Evolutionary conservation across 257 asterid genomes (phyloP), one percentile per base, ranked within the genome.

Genomic region (Thymus quinquecostatus): DNA sequence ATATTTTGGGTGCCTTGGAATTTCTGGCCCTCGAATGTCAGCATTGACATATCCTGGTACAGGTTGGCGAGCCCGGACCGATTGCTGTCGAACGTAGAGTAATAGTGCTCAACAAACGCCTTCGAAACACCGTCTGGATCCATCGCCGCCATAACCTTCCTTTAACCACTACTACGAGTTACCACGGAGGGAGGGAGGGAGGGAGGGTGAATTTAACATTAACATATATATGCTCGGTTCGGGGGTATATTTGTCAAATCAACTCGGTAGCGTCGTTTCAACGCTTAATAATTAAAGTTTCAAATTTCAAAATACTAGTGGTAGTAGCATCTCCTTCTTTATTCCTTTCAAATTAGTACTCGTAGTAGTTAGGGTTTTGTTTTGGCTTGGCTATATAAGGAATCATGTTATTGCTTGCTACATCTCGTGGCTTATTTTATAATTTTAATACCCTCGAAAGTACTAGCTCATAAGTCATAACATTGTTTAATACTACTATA

Each of bases 41-140:
- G 81, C 86, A 82, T 82, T 3, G 84, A 82, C 0, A 67, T 3
- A 3, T 82, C 84, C 80, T 82, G 82, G 73, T 82, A 82, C 21
- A 82, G 82, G 30, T n/a, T 67, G 1, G 78, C 76, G 0, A 82
- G 86, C 44, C 71, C 80, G 40, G 71, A 68, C 55, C 84, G 75
- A 6, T 79, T 76, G 0, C 68, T 51, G 51, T 82, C 86, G 82
- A 82, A 82, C 2, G 84, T 76, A 2, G 84, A 59, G 30, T 82
- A 82, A 69, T 82, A 82, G 49, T 82, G 86, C 47, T 73, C 84
- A 4, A 82, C 80, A 69, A 82, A 82, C 0, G 84, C 86, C 80
- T 75, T 82, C 1, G 86, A 32, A 51, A 82, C 73, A 8, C 76
- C 75, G 28, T 82, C 84, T 7, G 82, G 76, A 79, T 82, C 86